These are phyloP conservation scores for Rhizophora apiculata DNA, from an alignment of 345 rosid genomes.

Conservation along the genomic window DNA sequence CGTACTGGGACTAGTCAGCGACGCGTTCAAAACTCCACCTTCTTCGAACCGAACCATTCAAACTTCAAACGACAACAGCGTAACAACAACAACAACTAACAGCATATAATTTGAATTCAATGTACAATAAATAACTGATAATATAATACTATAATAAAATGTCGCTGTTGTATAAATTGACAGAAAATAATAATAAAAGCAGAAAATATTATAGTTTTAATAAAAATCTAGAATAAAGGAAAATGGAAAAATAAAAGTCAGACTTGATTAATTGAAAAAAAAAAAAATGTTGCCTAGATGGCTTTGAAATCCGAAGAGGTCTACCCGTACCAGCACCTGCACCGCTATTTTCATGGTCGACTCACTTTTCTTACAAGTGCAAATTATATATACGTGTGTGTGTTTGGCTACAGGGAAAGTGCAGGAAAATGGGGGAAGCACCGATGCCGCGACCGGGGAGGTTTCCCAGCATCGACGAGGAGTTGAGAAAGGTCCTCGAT, in stretches of 20 bases:
- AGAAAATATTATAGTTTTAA: not conserved
- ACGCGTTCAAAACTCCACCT: too few species aligned
- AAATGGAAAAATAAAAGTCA: not conserved
- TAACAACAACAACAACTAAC: too few species aligned
- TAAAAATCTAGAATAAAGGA: not conserved
- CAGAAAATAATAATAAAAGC: too few species aligned
- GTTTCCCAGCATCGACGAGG: conserved; percentile 46
- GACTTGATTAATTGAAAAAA: not conserved
- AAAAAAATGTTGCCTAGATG: not conserved
- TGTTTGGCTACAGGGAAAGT: conserved; percentile 9
- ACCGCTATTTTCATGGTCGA: too few species aligned
- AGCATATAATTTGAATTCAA: too few species aligned
- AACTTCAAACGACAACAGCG: too few species aligned
- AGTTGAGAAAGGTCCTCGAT: conserved; percentile 51
- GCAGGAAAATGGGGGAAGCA: conserved; percentile 6
- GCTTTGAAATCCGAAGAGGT: conserved; percentile 10
- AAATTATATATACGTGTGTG: not conserved
- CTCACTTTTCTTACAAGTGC: too few species aligned
- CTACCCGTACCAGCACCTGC: conserved; percentile 1
- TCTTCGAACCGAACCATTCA: too few species aligned
- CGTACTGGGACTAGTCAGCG: too few species aligned
- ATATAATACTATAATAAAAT: too few species aligned
- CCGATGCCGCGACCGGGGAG: conserved; percentile 19
- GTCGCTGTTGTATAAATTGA: too few species aligned
- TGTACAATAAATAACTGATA: too few species aligned